A percentile compares a stretch with the other conserved stretches of the same genome.
phyloP scores from a whole-genome alignment of 2,329 filamentous ascomycete genomes.

The Penicillium sp. region DNA sequence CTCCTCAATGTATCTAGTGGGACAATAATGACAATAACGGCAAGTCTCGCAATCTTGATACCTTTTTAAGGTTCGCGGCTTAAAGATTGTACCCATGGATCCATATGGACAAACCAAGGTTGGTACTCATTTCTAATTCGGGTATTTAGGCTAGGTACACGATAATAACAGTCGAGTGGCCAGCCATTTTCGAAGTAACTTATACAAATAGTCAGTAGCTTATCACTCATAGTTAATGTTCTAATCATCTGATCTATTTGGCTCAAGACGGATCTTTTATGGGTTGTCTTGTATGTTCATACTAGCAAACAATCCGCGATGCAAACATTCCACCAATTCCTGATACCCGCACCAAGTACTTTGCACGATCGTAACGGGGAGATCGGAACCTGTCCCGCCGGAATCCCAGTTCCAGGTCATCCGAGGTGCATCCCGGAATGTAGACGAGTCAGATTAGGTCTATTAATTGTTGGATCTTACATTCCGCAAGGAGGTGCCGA shows the following conservation, averaged over 20 bases:
- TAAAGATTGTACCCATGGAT: neutral
- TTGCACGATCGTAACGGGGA: neutral
- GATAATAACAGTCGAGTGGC: too few species aligned
- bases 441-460: neutral
- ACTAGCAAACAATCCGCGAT: too few species aligned
- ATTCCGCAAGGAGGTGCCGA: neutral
- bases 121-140: neutral
- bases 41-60: neutral
- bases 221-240: too few species aligned
- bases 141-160: too few species aligned
- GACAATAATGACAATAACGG: neutral
- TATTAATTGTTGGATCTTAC: neutral
- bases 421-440: neutral
- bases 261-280: too few species aligned
- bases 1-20: neutral
- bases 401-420: neutral
- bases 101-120: neutral
- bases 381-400: neutral
- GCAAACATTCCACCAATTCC: neutral
- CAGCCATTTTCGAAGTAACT: too few species aligned
- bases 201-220: too few species aligned
- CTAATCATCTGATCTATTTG: too few species aligned
- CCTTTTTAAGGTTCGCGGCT: neutral
- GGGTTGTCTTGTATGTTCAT: too few species aligned
- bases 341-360: neutral